Evolutionary conservation across 352 stramenopile genomes (phyloP).

Genomic region (Globisporangium irregulare): DNA sequence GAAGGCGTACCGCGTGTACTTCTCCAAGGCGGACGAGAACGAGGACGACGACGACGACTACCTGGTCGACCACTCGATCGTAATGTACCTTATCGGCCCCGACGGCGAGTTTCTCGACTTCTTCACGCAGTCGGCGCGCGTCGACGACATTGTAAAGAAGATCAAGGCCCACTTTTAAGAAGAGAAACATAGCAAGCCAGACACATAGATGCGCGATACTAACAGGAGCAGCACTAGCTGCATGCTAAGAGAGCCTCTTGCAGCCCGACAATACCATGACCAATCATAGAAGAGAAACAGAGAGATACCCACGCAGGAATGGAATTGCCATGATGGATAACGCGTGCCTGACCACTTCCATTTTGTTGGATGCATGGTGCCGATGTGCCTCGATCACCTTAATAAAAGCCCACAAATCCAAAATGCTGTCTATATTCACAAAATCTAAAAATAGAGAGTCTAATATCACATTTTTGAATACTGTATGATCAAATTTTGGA

Average conservation of each 20-base stretch:
- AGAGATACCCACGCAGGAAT: not conserved
- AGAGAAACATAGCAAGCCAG: not conserved
- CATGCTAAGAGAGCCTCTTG: not conserved
- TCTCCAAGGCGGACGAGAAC: conserved; percentile 94
- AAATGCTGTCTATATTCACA: not conserved
- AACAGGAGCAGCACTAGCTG: not conserved
- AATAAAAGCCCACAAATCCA: conserved; percentile 9
- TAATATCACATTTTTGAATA: not conserved
- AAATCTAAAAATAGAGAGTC: not conserved
- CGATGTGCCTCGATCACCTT: not conserved
- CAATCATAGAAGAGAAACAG: not conserved
- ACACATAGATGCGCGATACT: conserved; percentile 6
- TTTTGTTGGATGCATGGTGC: not conserved
- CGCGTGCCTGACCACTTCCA: not conserved
- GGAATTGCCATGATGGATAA: not conserved
- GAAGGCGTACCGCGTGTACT: conserved; percentile 99
- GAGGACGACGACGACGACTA: conserved; percentile 98
- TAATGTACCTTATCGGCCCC: conserved; percentile 97
- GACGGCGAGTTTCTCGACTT: conserved; percentile 98
- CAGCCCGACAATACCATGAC: not conserved
- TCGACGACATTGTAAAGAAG: conserved; percentile 94
- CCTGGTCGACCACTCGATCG: conserved; percentile 99
- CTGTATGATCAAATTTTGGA: not conserved
- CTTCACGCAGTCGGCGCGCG: conserved; percentile 97
- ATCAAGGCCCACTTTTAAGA: conserved; percentile 81